phyloP scores from a whole-genome alignment of 179 eudicot species.

The Actinidia chinensis region DNA sequence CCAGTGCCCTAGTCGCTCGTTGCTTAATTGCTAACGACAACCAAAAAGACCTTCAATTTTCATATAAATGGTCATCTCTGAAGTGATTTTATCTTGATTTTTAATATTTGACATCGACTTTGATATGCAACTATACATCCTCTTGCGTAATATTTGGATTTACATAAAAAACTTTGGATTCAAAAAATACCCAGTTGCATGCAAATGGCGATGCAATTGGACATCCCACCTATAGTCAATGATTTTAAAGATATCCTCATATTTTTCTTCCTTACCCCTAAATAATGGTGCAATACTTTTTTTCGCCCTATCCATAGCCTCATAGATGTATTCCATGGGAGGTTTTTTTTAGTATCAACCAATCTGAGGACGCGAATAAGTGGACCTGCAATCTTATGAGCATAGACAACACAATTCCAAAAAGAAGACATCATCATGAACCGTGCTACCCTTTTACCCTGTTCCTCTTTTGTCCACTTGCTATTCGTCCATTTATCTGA shows the following conservation, averaged over 20 bases:
- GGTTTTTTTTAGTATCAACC: background rate
- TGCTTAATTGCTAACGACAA: no score
- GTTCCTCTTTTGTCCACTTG: background rate
- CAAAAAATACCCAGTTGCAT: constrained; percentile 14
- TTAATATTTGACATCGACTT: background rate
- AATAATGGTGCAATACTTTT: background rate
- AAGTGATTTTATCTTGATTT: background rate
- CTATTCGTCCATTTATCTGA: background rate
- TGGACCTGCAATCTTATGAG: background rate
- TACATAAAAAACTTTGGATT: constrained; percentile 12
- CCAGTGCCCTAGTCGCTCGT: no score
- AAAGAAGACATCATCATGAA: background rate
- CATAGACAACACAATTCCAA: background rate
- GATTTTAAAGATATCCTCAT: background rate
- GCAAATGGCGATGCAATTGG: constrained; percentile 16
- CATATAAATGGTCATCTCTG: background rate
- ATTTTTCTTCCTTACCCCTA: background rate
- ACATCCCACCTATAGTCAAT: background rate
- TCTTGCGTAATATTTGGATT: background rate
- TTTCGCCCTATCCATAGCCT: background rate
- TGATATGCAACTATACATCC: background rate
- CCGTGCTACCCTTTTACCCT: background rate
- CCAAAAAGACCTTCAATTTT: background rate
- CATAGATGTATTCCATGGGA: background rate
- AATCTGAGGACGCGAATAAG: background rate